Evolutionary conservation across 306 rosid species (phyloP), one percentile per base, ranked within the genome.

Genomic region (Sesbania bispinosa): DNA sequence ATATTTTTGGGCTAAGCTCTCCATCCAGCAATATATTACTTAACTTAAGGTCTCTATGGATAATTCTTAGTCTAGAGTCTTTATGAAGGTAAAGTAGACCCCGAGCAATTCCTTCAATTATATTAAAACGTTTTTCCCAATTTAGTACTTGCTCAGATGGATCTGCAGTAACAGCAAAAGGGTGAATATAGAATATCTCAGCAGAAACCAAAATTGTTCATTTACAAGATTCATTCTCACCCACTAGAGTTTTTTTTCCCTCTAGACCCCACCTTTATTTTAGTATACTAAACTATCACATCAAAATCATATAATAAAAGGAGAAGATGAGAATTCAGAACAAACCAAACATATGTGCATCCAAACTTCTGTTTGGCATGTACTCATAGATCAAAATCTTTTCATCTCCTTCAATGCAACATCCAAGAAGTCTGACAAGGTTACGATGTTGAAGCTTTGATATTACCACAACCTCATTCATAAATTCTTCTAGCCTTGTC

Each of bases 371-470:
- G 36, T 32, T 32, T 32, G 36, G 36, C 36, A 32, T 32, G 36
- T 32, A 32, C 36, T 32, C 36, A 32, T 32, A 32, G 36, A 32
- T 32, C 36, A 32, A 32, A 32, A 32, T 32, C 8, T 32, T 32
- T 32, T 32, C 36, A 2, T 32, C 36, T 21, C 82, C 60, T 57
- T 79, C 78, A 47, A 36, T 20, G 20, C 79, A 79, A 1, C 75
- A 72, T 1, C 82, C 82, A 8, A 64, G 47, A 21, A 78, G 82
- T 54, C 8, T 63, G 10, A 78, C 82, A 43, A 78, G 78, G 42
- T 78, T 78, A 4, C 82, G 63, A 16, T 71, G 82, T 66, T 79
- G 82, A 46, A 72, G 82, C 59, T 72, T 72, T 13, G 70, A 79
- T 32, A 79, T 46, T 19, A 79, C 69, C 0, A 19, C 48, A 0